Base-by-base conservation (phyloP, 768 basidiomycete genomes). In the Chlorophyllum brunneum region DNA sequence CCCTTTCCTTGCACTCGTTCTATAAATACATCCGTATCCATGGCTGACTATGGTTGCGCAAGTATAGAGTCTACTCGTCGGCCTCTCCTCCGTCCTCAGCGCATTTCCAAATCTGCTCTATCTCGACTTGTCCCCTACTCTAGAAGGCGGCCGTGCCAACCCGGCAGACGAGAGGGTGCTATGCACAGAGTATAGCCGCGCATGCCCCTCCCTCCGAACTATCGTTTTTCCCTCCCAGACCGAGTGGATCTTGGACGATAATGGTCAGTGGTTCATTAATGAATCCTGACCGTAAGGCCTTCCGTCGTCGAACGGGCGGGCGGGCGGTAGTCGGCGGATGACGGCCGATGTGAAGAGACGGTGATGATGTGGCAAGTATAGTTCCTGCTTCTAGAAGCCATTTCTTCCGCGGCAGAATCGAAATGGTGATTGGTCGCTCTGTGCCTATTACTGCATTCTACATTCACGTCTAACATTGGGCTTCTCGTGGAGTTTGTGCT, bases 51-150 rank as follows among this genome's bases (percentile, higher is more conserved):
- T 54, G 41, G 48, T 51, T 13, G 16, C 44, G 26, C 26, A 60
- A 56, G 56, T 54, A 57, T 63, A 85, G 84, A 71, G 78, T 55
- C 67, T 86, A 37, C 65, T 85, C 40, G 75, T 79, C 16, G 82
- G 78, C 24, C 73, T 86, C 31, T 78, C 82, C n/a, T 70, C 79
- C 46, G 81, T 82, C 11, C 66, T 83, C 50, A 70, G 67, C 47
- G 72, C 74, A 2, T 82, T 85, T 61, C 66, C 63, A 22, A 69
- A 70, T 13, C 69, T 84, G 52, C 65, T 68, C 24, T 70, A 67
- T 55, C 75, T 86, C 59, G 84, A 85, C 63, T 69, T 86, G 30
- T 83, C 83, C 1, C 79, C 81, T 16, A 85, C 82, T 29, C 68
- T 70, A 48, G 71, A 81, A 13, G 74, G 74, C 55, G 75, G 71